Percentiles rank a stretch among this genome's conserved stretches.
These are phyloP conservation scores for Lactarius vividus DNA, from an alignment of 768 basidiomycete species.

Conservation along the genomic window DNA sequence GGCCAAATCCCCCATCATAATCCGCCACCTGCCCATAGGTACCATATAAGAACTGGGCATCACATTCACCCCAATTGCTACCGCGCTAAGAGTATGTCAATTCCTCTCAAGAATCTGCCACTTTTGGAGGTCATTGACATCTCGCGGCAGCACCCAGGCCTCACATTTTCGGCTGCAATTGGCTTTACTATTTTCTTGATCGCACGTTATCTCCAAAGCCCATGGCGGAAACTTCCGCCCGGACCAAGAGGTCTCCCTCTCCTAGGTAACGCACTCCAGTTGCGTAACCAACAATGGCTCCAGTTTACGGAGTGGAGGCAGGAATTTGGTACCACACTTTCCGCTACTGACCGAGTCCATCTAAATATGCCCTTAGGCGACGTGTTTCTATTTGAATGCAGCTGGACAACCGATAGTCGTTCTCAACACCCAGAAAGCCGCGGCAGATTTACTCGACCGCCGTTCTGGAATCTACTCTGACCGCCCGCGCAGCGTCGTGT, in stretches of 20 bases:
- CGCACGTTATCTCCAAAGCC: conserved; percentile 23
- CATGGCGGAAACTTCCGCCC: conserved; percentile 25
- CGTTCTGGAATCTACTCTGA: conserved; percentile 24
- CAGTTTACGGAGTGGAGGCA: conserved; percentile 19
- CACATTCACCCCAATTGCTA: neutral
- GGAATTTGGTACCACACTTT: conserved; percentile 7
- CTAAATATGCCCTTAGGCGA: conserved; percentile 22
- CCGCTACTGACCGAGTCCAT: no score
- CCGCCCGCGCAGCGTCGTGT: conserved; percentile 21
- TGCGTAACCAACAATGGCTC: conserved; percentile 24
- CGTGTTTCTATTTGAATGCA: conserved; percentile 24
- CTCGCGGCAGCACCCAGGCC: conserved; percentile 3
- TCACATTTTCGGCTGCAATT: neutral
- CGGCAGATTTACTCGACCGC: conserved; percentile 31
- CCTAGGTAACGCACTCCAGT: conserved; percentile 16
- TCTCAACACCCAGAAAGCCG: conserved; percentile 30
- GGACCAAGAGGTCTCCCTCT: conserved; percentile 23
- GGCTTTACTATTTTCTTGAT: neutral
- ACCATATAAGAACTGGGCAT: neutral
- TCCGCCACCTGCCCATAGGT: no score
- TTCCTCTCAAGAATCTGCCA: neutral
- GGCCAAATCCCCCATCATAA: no score
- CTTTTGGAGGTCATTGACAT: neutral
- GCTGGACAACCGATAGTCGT: conserved; percentile 28
- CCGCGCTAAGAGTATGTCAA: neutral